phyloP scores from a whole-genome alignment of 495 filamentous ascomycete species.

The Penicillium psychrofluorescens region DNA sequence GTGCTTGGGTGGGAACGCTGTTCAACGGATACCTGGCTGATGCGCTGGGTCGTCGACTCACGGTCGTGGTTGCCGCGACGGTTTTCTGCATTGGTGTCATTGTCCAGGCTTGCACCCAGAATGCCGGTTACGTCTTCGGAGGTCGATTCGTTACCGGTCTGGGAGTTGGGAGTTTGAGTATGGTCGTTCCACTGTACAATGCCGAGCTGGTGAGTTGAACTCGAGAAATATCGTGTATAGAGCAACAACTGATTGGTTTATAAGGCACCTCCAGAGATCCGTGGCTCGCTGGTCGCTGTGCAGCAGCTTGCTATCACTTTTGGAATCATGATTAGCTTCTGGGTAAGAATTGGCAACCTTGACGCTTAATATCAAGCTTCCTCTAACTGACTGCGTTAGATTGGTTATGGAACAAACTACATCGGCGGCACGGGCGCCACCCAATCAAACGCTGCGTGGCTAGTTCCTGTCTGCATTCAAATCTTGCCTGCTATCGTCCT shows the following conservation, averaged over 20 bases:
- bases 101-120: slow-evolving; percentile 57
- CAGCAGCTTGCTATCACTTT: slow-evolving; percentile 62
- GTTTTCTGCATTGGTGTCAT: slow-evolving; percentile 74
- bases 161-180: slow-evolving; percentile 27
- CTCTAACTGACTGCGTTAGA: slow-evolving; percentile 30
- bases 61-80: slow-evolving; percentile 57
- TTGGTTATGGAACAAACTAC: slow-evolving; percentile 38
- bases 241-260: slow-evolving; percentile 62
- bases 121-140: slow-evolving; percentile 55
- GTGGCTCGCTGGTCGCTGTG: slow-evolving; percentile 61
- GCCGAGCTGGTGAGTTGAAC: slow-evolving; percentile 47
- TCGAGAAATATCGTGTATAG: not conserved
- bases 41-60: slow-evolving; percentile 62
- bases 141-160: slow-evolving; percentile 71
- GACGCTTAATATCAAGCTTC: not conserved
- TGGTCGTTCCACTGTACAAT: slow-evolving; percentile 55
- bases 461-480: slow-evolving; percentile 38
- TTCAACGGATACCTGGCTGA: slow-evolving; percentile 72
- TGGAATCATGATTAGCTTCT: slow-evolving; percentile 61
- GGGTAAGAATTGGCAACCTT: slow-evolving; percentile 35
- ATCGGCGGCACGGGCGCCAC: slow-evolving; percentile 34
- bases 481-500: slow-evolving; percentile 35
- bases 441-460: slow-evolving; percentile 38
- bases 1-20: slow-evolving; percentile 73
- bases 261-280: slow-evolving; percentile 56